These are phyloP conservation scores for Mesembryanthemum crystallinum DNA, from an alignment of 148 eudicot species.

Conservation along the genomic window DNA sequence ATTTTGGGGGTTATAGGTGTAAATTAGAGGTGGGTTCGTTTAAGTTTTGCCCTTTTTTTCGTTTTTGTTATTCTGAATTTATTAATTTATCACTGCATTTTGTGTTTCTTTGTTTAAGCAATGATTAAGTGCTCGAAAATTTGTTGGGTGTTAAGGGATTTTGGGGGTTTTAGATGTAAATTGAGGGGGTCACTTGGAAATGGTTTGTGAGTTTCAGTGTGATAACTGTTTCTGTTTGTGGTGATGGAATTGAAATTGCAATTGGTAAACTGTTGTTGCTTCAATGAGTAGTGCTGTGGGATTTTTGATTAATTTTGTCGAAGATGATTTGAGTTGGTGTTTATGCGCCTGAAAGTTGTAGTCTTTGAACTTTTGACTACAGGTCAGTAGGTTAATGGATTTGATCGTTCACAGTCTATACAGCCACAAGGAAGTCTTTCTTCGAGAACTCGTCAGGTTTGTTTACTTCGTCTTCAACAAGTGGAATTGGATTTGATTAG, in stretches of 20 bases:
- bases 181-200: not conserved
- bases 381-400: conserved; percentile 92
- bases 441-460: conserved; percentile 92
- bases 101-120: not conserved
- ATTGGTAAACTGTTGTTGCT: not conserved
- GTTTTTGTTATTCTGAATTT: not conserved
- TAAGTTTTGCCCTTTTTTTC: not conserved
- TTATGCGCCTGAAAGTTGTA: conserved; percentile 4
- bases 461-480: conserved; percentile 13
- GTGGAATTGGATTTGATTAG: not conserved
- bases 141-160: not conserved
- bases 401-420: conserved; percentile 93
- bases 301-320: not conserved
- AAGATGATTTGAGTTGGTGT: not conserved
- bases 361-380: conserved; percentile 29
- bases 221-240: not conserved
- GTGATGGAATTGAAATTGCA: not conserved
- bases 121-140: too few species aligned
- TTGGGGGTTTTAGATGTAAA: not conserved
- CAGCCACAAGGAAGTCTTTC: conserved; percentile 98
- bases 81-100: not conserved
- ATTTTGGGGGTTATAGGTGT: not conserved
- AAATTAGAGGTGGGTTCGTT: conserved; percentile 55
- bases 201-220: not conserved
- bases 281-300: not conserved